phyloP scores from a whole-genome alignment of 306 rosid genomes.

The Acmispon strigosus region DNA sequence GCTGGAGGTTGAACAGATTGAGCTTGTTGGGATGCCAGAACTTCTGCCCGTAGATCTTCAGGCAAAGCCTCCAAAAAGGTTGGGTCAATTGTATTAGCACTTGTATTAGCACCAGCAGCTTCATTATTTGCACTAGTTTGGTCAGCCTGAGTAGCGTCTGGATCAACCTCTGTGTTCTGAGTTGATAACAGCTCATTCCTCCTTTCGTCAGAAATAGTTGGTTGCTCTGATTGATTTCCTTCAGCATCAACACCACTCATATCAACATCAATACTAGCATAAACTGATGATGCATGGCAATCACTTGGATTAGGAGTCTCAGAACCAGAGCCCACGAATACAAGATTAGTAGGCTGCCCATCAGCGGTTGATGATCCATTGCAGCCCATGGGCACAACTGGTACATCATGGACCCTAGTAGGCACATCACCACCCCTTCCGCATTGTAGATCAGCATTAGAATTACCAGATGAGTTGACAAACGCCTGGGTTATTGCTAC shows the following conservation, averaged over 20 bases:
- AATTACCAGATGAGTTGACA: conserved; percentile 28
- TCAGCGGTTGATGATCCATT: conserved; percentile 49
- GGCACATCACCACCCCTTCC: conserved; percentile 41
- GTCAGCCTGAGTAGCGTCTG: conserved; percentile 46
- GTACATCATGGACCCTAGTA: conserved; percentile 34
- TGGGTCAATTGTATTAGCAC: conserved; percentile 86
- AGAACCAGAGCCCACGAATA: conserved; percentile 35
- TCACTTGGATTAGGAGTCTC: conserved; percentile 41
- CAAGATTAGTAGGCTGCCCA: conserved; percentile 38
- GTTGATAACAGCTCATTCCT: conserved; percentile 46
- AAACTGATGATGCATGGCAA: conserved; percentile 35
- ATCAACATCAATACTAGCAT: conserved; percentile 63
- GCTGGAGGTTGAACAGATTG: conserved; percentile 85
- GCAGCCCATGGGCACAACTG: conserved; percentile 40
- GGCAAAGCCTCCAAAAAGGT: conserved; percentile 98
- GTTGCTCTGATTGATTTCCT: conserved; percentile 47
- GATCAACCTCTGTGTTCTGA: conserved; percentile 47
- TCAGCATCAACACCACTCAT: conserved; percentile 63
- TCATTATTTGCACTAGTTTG: conserved; percentile 53
- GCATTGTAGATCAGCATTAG: conserved; percentile 34
- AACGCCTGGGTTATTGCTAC: conserved; percentile 35
- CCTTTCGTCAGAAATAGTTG: conserved; percentile 38
- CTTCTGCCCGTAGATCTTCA: conserved; percentile 91
- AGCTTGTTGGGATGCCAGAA: conserved; percentile 97
- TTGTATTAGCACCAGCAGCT: conserved; percentile 75